Percentiles rank a stretch among this genome's conserved stretches.
These are phyloP conservation scores for Tolypocladium amazonense DNA, from an alignment of 2,329 filamentous ascomycete genomes.

Conservation along the genomic window DNA sequence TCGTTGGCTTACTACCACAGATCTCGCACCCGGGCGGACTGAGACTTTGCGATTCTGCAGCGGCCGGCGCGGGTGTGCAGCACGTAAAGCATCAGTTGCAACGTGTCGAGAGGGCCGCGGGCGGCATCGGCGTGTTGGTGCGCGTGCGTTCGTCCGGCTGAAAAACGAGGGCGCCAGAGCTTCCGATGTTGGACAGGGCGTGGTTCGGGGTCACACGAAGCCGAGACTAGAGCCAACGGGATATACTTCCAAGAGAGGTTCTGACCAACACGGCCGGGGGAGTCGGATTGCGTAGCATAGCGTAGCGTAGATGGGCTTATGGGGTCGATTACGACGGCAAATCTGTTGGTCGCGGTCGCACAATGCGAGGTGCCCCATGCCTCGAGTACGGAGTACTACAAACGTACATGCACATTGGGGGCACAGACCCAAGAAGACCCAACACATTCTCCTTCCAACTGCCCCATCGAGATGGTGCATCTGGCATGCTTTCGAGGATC, in stretches of 20 bases:
- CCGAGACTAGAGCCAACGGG: background rate
- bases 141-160: background rate
- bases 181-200: background rate
- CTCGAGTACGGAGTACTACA: accelerated
- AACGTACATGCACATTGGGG: background rate
- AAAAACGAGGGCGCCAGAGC: background rate
- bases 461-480: background rate
- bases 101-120: background rate
- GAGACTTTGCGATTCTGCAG: background rate
- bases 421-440: background rate
- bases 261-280: background rate
- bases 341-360: background rate
- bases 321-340: background rate
- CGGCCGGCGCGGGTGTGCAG: background rate
- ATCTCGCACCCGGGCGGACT: no score
- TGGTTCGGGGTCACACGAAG: background rate
- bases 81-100: background rate
- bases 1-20: background rate
- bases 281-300: background rate
- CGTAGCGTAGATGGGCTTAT: background rate
- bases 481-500: background rate
- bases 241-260: background rate
- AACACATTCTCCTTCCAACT: background rate
- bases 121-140: background rate
- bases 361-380: background rate